phyloP scores from a whole-genome alignment of 345 rosid species.

The Melaleuca quinquenervia region DNA sequence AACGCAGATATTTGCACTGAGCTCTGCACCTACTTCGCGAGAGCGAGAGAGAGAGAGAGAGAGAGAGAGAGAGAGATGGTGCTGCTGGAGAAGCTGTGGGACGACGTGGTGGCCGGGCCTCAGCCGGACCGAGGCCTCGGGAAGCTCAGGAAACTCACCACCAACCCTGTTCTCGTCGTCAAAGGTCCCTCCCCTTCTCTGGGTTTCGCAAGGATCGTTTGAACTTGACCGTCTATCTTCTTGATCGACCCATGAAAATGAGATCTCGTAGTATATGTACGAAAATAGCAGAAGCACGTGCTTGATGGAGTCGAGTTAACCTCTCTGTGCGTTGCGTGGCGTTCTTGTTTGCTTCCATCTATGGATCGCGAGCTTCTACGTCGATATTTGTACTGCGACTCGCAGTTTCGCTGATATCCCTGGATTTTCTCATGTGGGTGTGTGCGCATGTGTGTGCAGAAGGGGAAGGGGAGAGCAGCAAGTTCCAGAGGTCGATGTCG shows the following conservation, averaged over 20 bases:
- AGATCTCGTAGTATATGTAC: neutral
- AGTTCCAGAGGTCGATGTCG: constrained; percentile 42
- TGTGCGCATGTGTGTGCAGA: neutral
- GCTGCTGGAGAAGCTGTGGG: constrained; percentile 73
- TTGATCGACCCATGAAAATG: neutral
- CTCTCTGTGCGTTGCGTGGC: neutral
- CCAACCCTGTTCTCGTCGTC: constrained; percentile 26
- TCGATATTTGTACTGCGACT: neutral
- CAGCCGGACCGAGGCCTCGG: constrained; percentile 87
- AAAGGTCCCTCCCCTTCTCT: constrained; percentile 20
- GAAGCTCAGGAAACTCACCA: constrained; percentile 52
- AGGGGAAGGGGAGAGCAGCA: constrained; percentile 35
- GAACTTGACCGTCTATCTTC: neutral
- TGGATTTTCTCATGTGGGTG: neutral
- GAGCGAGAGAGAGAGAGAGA: neutral
- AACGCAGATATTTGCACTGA: neutral
- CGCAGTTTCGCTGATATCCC: neutral
- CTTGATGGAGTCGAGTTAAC: neutral
- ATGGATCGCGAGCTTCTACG: neutral
- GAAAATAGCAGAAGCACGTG: neutral
- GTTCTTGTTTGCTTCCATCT: neutral
- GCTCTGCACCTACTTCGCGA: neutral
- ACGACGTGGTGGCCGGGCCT: constrained; percentile 83
- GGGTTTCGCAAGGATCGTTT: too few species aligned
- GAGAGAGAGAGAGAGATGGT: constrained; percentile 9